These are phyloP conservation scores for Neurospora sp. DNA, from an alignment of 495 filamentous ascomycete species.

Conservation along the genomic window DNA sequence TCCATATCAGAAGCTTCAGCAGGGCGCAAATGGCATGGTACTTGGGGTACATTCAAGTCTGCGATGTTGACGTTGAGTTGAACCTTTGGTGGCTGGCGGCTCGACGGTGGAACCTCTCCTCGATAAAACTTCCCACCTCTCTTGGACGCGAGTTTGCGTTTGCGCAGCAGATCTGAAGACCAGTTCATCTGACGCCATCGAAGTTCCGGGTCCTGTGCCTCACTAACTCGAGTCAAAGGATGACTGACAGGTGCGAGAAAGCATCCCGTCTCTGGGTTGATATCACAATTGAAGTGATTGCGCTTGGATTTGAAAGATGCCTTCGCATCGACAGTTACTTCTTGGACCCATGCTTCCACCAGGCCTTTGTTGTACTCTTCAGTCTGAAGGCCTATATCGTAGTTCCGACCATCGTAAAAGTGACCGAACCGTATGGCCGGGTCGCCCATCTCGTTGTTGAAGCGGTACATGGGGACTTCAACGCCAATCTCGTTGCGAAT, in stretches of 20 bases:
- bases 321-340: constrained; percentile 1
- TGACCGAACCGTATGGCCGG: constrained; percentile 3
- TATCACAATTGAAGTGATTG: constrained; percentile 19
- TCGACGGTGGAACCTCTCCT: background rate
- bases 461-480: background rate
- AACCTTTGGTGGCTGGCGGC: background rate
- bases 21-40: constrained; percentile 26
- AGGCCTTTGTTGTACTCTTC: background rate
- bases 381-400: constrained; percentile 2
- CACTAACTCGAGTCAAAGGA: constrained; percentile 10
- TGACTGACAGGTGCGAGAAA: constrained; percentile 18
- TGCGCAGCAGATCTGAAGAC: constrained; percentile 4
- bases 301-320: constrained; percentile 4
- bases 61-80: background rate
- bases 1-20: constrained; percentile 20
- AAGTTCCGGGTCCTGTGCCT: background rate
- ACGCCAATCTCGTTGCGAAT: constrained; percentile 12
- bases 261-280: constrained; percentile 21
- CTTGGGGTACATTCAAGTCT: constrained; percentile 10
- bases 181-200: constrained; percentile 13
- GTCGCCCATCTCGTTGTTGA: background rate
- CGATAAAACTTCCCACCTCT: background rate
- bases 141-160: background rate
- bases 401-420: background rate
- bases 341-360: constrained; percentile 4